phyloP scores from a whole-genome alignment of 192 early-diverging fungal species.

The Kickxella alabastrina region DNA sequence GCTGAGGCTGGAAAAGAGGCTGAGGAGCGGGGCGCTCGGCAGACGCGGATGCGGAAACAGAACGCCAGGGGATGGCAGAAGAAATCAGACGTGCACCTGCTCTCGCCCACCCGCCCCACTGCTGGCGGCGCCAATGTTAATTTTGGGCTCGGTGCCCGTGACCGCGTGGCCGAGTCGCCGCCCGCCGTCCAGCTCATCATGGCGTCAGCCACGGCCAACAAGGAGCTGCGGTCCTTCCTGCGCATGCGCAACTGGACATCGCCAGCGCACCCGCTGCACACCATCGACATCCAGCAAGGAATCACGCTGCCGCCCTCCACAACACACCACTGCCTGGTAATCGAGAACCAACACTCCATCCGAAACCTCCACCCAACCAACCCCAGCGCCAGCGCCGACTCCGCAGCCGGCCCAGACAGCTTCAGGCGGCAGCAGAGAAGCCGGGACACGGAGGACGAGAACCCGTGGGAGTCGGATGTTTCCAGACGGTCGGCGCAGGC shows the following conservation, averaged over 20 bases:
- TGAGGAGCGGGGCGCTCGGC: neutral
- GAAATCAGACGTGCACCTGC: neutral
- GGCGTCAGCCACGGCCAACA: constrained; percentile 30
- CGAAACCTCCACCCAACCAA: constrained; percentile 16
- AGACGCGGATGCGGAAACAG: neutral
- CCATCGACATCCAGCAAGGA: neutral
- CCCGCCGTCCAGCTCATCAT: constrained; percentile 11
- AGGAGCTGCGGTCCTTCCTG: constrained; percentile 3
- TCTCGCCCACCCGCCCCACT: neutral
- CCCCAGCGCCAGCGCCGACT: neutral
- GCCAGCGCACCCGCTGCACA: neutral
- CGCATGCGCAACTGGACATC: neutral
- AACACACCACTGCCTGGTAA: constrained; percentile 36
- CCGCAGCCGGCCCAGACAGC: neutral
- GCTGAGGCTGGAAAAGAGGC: constrained; percentile 2
- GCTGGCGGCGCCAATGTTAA: neutral
- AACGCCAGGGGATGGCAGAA: constrained; percentile 13
- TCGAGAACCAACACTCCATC: constrained; percentile 25
- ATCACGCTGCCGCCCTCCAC: neutral
- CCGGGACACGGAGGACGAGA: neutral
- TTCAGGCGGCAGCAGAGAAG: neutral
- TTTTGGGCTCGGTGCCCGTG: constrained; percentile 13
- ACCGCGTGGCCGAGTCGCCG: neutral
- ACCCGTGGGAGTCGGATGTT: neutral
- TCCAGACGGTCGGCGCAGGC: neutral